Evolutionary conservation across 345 rosid species (phyloP), one percentile per base, ranked within the genome.

Genomic region (Pelargonium nanum): DNA sequence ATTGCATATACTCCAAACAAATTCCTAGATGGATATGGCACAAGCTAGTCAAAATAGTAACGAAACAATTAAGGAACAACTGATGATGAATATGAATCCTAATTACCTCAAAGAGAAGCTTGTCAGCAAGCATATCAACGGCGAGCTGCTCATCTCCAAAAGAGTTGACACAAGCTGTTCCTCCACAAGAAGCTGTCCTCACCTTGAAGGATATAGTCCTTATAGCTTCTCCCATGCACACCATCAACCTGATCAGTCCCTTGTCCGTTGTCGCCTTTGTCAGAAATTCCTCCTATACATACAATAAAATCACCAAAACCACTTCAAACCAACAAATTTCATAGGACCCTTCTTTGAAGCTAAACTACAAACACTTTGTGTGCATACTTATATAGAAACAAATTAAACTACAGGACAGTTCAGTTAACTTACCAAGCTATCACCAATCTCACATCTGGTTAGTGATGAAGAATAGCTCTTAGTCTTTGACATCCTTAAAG

Each of bases 61-160:
- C 2, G 20, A 40, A 26, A 61, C 55, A 48, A 61, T 30, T 20
- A 26, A 30, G 45, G 50, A 23, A 58, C n/a, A 23, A 24, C 20
- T 12, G 34, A 26, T 30, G 21, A 19, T 17, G 32, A 24, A 19
- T 22, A 62, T 8, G 24, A 17, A 44, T 4, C 34, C 53, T 51
- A 24, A n/a, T n/a, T n/a, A 89, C 99, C 91, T 93, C 96, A 17
- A 93, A 93, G 25, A 93, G 94, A 63, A 93, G 97, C 74, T 89
- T 81, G 72, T 93, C 61, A 6, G 99, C 99, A 24, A 89, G 92
- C 91, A 93, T 62, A 72, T 93, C 99, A 0, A 93, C 97, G 26
- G 99, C 99, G 28, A 93, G 99, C 66, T 93, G 99, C 67, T 93
- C 99, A 57, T 93, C 97, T 0, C 99, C 97, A 59, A 93, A 93